A percentile compares a stretch with the other conserved stretches of the same genome.
Conservation (phyloP, 2,329 filamentous ascomycete species). For the Pseudocercospora vitis region DNA sequence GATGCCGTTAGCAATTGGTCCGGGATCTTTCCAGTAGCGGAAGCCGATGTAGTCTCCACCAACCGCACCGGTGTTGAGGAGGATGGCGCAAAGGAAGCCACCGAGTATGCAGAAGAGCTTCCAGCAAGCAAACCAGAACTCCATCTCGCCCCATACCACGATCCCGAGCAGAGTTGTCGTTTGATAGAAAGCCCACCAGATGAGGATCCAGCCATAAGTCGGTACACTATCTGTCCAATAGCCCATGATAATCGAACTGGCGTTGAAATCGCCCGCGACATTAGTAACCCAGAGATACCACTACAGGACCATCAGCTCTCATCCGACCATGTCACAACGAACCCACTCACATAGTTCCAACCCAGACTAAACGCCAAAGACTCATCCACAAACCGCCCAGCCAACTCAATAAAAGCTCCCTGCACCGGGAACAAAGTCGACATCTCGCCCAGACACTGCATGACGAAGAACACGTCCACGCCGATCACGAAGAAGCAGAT, state of each 20-base stretch:
- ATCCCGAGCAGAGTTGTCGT: slow-evolving; percentile 14
- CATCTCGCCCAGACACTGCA: slow-evolving; percentile 23
- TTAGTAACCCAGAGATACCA: slow-evolving; percentile 24
- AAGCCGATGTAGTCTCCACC: slow-evolving; percentile 22
- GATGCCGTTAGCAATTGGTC: slow-evolving; percentile 18
- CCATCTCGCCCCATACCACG: slow-evolving; percentile 21
- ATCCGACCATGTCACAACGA: neutral
- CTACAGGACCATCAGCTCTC: neutral
- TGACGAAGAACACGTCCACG: slow-evolving; percentile 22
- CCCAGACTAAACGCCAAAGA: slow-evolving; percentile 19
- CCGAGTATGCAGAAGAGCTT: slow-evolving; percentile 15
- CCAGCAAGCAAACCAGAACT: slow-evolving; percentile 20
- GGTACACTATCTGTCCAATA: slow-evolving; percentile 21
- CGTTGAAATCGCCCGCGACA: slow-evolving; percentile 20
- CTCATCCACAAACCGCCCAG: slow-evolving; percentile 21
- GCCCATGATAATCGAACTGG: slow-evolving; percentile 19
- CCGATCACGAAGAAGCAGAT: slow-evolving; percentile 22
- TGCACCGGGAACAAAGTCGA: slow-evolving; percentile 18
- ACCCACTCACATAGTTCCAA: slow-evolving; percentile 16
- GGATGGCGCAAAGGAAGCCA: slow-evolving; percentile 4
- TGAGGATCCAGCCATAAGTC: slow-evolving; percentile 20
- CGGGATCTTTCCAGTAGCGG: slow-evolving; percentile 13
- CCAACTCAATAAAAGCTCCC: slow-evolving; percentile 21
- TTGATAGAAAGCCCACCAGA: slow-evolving; percentile 22
- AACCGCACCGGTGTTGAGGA: slow-evolving; percentile 18